Evolutionary conservation across 2,329 filamentous ascomycete genomes (phyloP).

Genomic region (Coniella lustricola): DNA sequence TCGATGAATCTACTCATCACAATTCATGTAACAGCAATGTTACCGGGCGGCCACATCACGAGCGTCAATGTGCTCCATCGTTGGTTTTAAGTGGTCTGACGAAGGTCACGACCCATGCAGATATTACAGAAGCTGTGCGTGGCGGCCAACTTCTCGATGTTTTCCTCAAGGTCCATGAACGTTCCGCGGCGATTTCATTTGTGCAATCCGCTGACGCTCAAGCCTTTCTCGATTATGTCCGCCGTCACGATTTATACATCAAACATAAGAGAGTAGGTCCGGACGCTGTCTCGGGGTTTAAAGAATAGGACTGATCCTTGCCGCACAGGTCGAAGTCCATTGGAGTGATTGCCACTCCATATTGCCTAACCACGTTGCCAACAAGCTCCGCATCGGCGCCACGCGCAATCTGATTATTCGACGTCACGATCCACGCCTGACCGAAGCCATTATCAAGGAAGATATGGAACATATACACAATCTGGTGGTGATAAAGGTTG

Average conservation of each 20-base stretch:
- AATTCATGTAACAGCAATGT: slow-evolving; percentile 8
- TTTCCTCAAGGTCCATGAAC: slow-evolving; percentile 52
- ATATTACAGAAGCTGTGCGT: slow-evolving; percentile 57
- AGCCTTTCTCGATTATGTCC: slow-evolving; percentile 58
- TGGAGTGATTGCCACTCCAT: slow-evolving; percentile 69
- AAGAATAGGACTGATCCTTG: not conserved
- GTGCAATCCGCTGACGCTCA: slow-evolving; percentile 54
- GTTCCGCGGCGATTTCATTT: slow-evolving; percentile 62
- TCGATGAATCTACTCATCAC: slow-evolving; percentile 12
- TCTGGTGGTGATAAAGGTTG: slow-evolving; percentile 60
- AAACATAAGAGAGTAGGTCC: slow-evolving; percentile 56
- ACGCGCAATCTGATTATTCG: slow-evolving; percentile 68
- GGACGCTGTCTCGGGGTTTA: not conserved
- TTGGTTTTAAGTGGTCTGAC: slow-evolving; percentile 57
- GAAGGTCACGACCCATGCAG: slow-evolving; percentile 54
- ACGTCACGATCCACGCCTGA: slow-evolving; percentile 50
- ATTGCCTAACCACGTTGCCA: slow-evolving; percentile 54
- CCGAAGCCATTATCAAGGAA: slow-evolving; percentile 56
- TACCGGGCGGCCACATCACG: slow-evolving; percentile 22
- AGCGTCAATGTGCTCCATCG: slow-evolving; percentile 44
- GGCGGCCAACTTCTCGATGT: slow-evolving; percentile 67
- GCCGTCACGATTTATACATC: slow-evolving; percentile 61
- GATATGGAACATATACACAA: slow-evolving; percentile 81
- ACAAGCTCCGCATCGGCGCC: slow-evolving; percentile 58
- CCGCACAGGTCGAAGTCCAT: slow-evolving; percentile 52